These are phyloP conservation scores for Galerina marginata DNA, from an alignment of 768 basidiomycete species.

Conservation along the genomic window DNA sequence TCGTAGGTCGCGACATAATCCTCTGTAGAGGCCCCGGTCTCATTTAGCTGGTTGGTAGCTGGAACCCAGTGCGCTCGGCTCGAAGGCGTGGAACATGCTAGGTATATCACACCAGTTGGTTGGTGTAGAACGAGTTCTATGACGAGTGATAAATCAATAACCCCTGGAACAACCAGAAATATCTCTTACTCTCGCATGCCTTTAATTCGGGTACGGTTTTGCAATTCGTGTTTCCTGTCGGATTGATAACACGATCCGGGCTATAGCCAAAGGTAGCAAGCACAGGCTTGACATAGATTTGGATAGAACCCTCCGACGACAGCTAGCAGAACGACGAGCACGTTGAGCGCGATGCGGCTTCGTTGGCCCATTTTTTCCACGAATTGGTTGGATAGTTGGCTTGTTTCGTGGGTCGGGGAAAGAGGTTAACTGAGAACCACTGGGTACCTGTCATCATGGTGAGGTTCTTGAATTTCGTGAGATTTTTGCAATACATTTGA, in stretches of 20 bases:
- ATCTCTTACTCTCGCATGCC: constrained; percentile 69
- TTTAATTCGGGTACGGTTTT: constrained; percentile 51
- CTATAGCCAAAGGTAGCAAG: constrained; percentile 45
- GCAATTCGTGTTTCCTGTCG: constrained; percentile 52
- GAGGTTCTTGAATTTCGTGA: no score
- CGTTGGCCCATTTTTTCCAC: constrained; percentile 8
- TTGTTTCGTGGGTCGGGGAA: no score
- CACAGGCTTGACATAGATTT: constrained; percentile 51
- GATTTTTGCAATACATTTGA: no score
- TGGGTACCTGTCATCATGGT: no score
- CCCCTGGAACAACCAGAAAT: neutral
- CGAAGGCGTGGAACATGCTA: constrained; percentile 61
- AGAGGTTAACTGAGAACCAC: no score
- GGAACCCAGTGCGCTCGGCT: constrained; percentile 60
- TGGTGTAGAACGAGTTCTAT: constrained; percentile 64
- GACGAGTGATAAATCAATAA: neutral
- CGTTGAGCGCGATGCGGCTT: constrained; percentile 24
- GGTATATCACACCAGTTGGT: constrained; percentile 59
- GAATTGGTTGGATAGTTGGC: no score
- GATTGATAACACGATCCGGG: constrained; percentile 43
- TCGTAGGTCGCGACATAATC: constrained; percentile 69
- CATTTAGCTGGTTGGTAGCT: constrained; percentile 38
- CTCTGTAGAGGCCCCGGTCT: constrained; percentile 39
- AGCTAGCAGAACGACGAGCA: constrained; percentile 42
- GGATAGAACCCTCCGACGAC: constrained; percentile 50